Conservation (phyloP, 768 basidiomycete species). For the Mrakia hoshinonis region DNA sequence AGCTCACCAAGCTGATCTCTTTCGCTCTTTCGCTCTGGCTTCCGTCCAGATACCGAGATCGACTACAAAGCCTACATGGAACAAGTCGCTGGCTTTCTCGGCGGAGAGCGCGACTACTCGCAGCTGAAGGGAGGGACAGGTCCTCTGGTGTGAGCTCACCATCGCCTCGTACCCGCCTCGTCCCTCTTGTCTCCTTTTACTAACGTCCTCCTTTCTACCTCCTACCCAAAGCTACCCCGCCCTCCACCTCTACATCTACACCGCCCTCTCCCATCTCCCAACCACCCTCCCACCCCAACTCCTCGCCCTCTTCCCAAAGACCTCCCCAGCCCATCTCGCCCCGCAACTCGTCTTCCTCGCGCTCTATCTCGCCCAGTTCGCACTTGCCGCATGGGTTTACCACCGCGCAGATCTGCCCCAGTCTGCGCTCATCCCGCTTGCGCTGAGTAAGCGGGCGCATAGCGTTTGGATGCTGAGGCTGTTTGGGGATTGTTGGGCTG, state of each 20-base stretch:
- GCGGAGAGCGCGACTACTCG: constrained; percentile 75
- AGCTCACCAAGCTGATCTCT: background rate
- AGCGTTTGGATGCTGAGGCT: constrained; percentile 84
- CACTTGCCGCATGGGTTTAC: constrained; percentile 63
- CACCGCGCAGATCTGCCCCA: constrained; percentile 34
- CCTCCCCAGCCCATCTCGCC: constrained; percentile 47
- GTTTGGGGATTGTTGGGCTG: constrained; percentile 91
- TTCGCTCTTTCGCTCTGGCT: constrained; percentile 3
- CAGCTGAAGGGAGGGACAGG: constrained; percentile 82
- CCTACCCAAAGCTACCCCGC: constrained; percentile 72
- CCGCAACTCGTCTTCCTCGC: constrained; percentile 56
- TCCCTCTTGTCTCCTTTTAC: constrained; percentile 28
- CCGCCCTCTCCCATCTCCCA: constrained; percentile 52
- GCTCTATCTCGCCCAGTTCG: constrained; percentile 62
- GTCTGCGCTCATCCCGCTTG: constrained; percentile 48
- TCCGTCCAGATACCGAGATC: constrained; percentile 79
- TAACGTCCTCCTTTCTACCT: background rate
- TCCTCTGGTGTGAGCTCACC: constrained; percentile 62
- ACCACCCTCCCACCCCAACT: constrained; percentile 48
- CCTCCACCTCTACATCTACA: constrained; percentile 78
- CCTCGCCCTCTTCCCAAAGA: constrained; percentile 48
- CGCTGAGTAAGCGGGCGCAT: constrained; percentile 84
- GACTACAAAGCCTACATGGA: constrained; percentile 96
- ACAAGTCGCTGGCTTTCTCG: constrained; percentile 67
- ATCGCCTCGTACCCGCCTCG: too few species aligned